Evolutionary conservation across 75 land plant genomes (phyloP), one percentile per base, ranked within the genome.

Genomic region (Cunninghamia lanceolata): DNA sequence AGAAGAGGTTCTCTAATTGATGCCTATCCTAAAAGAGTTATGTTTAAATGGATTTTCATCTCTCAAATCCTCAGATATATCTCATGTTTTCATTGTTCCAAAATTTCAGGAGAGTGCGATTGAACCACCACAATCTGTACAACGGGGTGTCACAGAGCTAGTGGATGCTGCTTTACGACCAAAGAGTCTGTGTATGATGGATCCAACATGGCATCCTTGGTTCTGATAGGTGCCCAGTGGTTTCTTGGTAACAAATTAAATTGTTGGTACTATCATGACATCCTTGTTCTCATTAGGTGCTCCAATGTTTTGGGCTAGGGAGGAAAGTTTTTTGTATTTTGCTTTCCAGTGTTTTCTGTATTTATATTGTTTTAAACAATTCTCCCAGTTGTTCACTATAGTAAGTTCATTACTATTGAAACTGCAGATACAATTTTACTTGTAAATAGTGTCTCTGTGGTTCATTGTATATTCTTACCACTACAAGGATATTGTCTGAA

Each of bases 131-230:
- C 96, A 93, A 81, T 97, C 99, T 10, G 99, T 98, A 28, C 99
- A 98, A 86, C 90, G 91, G 83, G 99, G 99, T 25, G 95, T 98
- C 11, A 91, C 93, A 45, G 99, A 97, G 32, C 89, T 98, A 83
- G 98, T 98, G 47, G 99, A 97, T 87, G 94, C 97, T 38, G 99
- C 99, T 17, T 85, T 98, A 77, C 83, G 90, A 11, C 98, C 99
- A 1, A 93, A 94, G 83, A 98, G 93, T 87, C 87, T 98, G 47
- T 98, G 99, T 90, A 97, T 97, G 99, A 98, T 98, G 99, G 99
- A 98, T 90, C 98, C 99, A 30, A 98, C 99, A 25, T 98, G 99
- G 99, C 99, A 98, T 85, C 99, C 99, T 19, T 98, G 99, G 99
- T 98, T 98, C 82, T 98, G 84, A 92, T 34, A 73, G 71, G n/a